These are phyloP conservation scores for Selenicereus undatus DNA, from an alignment of 148 eudicot species.

Conservation along the genomic window DNA sequence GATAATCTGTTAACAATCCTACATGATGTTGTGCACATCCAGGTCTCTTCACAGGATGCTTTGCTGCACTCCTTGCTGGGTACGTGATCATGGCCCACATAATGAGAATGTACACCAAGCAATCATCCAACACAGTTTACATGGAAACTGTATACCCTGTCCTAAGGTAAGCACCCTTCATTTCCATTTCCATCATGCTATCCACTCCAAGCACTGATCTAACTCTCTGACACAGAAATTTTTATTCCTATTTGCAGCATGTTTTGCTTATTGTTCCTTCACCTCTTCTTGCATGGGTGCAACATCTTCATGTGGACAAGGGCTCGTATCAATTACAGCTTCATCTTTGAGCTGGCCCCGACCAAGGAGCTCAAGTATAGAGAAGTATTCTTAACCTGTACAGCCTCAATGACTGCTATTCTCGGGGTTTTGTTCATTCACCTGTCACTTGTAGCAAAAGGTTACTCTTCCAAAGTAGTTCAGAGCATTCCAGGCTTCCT, in stretches of 20 bases:
- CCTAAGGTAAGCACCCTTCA: constrained; percentile 63
- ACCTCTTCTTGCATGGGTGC: constrained; percentile 87
- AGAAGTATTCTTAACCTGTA: constrained; percentile 86
- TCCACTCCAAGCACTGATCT: not conserved
- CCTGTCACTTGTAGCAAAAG: constrained; percentile 64
- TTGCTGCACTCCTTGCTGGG: constrained; percentile 75
- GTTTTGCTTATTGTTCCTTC: constrained; percentile 86
- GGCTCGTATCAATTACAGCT: constrained; percentile 75
- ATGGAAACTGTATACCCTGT: constrained; percentile 98
- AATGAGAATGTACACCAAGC: constrained; percentile 62
- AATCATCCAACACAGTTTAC: constrained; percentile 55
- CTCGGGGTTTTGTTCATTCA: constrained; percentile 83
- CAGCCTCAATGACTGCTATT: constrained; percentile 72
- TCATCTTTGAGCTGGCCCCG: constrained; percentile 80
- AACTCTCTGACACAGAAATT: not conserved
- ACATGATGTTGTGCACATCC: constrained; percentile 13
- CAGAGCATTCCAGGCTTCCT: constrained; percentile 79
- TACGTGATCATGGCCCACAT: constrained; percentile 85
- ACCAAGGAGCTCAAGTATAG: constrained; percentile 81
- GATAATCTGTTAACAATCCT: not conserved
- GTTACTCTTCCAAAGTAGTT: constrained; percentile 53
- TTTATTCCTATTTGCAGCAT: constrained; percentile 50
- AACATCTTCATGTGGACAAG: constrained; percentile 92
- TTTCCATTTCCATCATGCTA: constrained; percentile 4
- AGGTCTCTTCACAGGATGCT: constrained; percentile 89